Evolutionary conservation across 164 flowering plant genomes (phyloP).

Genomic region (Platanus orientalis): DNA sequence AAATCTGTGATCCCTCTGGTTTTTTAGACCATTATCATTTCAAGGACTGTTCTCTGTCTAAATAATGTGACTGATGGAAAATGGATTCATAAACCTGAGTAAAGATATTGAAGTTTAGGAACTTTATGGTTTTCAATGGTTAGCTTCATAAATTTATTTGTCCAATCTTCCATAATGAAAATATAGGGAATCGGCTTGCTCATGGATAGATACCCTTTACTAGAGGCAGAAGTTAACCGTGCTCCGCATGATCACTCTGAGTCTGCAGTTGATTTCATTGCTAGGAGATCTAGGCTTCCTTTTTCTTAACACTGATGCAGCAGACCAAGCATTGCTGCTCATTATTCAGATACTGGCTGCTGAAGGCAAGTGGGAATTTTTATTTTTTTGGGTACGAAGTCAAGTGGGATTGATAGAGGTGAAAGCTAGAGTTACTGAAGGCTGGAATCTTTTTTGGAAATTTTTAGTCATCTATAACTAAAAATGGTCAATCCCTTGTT

Average conservation of each 20-base stretch:
- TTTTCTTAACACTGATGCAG: constrained; percentile 97
- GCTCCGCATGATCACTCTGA: constrained; percentile 94
- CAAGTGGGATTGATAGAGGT: constrained; percentile 79
- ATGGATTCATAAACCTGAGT: neutral
- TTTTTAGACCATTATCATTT: neutral
- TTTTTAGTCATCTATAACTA: constrained; percentile 87
- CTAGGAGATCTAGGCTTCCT: constrained; percentile 86
- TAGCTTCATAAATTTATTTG: neutral
- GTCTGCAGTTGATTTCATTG: constrained; percentile 90
- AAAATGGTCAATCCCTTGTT: constrained; percentile 87
- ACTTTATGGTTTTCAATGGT: neutral
- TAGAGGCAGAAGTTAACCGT: constrained; percentile 98
- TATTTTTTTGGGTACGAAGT: too few species aligned
- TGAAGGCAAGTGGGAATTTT: constrained; percentile 80
- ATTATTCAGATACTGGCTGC: constrained; percentile 70
- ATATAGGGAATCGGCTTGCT: constrained; percentile 87
- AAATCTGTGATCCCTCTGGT: neutral
- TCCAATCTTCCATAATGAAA: constrained; percentile 54
- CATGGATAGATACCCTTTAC: constrained; percentile 92
- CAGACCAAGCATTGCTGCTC: constrained; percentile 74
- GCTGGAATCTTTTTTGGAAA: constrained; percentile 67
- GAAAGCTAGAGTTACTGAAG: constrained; percentile 54
- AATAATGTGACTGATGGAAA: neutral
- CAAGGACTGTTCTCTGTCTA: neutral
- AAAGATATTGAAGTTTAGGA: neutral